Conservation (phyloP, 1,284 basidiomycete species). For the Trichosporon sp. region DNA sequence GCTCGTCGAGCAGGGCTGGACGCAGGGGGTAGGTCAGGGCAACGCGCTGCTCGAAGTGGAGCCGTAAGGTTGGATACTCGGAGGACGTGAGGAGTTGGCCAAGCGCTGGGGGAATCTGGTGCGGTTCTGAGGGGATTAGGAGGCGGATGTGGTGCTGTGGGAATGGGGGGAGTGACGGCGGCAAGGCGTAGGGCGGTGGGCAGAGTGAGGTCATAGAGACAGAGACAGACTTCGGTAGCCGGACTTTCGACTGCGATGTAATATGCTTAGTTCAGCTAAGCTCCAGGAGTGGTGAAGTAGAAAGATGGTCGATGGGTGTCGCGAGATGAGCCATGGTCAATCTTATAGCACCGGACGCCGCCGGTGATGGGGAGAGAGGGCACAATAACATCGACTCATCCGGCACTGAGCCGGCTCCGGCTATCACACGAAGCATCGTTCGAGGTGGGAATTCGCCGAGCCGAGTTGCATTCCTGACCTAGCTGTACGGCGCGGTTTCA, state of each 20-base stretch:
- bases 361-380: background rate
- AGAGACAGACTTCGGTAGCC: background rate
- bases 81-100: background rate
- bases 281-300: background rate
- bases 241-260: background rate
- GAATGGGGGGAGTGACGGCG: slow-evolving; percentile 4
- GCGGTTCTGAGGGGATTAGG: background rate
- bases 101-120: background rate
- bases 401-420: background rate
- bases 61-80: background rate
- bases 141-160: slow-evolving; percentile 12
- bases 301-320: background rate
- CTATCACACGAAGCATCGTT: background rate
- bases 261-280: background rate
- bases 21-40: background rate
- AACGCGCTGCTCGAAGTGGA: background rate
- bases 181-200: background rate
- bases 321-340: background rate
- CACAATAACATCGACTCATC: background rate
- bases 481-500: background rate
- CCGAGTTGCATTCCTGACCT: background rate
- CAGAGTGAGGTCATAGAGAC: background rate
- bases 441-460: slow-evolving; percentile 4
- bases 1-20: background rate
- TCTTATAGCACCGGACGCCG: background rate